These are phyloP conservation scores for Colletotrichum orbiculare DNA, from an alignment of 2,329 filamentous ascomycete genomes.

Conservation along the genomic window DNA sequence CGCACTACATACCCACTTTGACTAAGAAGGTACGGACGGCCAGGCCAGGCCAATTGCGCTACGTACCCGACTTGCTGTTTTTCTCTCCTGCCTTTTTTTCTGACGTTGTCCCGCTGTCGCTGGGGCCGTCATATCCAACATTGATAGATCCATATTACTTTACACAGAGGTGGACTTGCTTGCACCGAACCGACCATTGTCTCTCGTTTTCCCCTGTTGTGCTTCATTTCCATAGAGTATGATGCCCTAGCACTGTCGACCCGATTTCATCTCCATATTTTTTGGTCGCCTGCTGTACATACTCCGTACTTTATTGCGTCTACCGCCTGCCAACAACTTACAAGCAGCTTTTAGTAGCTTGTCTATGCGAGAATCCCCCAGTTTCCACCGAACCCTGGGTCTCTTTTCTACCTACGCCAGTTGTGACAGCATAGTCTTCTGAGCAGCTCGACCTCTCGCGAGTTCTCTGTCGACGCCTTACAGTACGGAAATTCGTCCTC, in stretches of 20 bases:
- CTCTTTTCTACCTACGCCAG: slow-evolving; percentile 11
- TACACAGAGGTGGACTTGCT: slow-evolving; percentile 19
- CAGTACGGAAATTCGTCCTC: slow-evolving; percentile 4
- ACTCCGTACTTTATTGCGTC: slow-evolving; percentile 9
- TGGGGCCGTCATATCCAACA: slow-evolving; percentile 33
- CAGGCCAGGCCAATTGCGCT: neutral
- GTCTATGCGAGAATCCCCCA: slow-evolving; percentile 7
- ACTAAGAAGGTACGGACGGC: neutral
- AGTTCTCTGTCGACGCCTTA: slow-evolving; percentile 12
- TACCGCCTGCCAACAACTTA: slow-evolving; percentile 7
- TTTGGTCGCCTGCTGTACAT: slow-evolving; percentile 13
- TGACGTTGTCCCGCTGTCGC: slow-evolving; percentile 37
- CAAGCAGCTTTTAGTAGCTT: slow-evolving; percentile 17
- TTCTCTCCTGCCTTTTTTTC: slow-evolving; percentile 27
- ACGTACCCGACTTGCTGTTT: slow-evolving; percentile 24
- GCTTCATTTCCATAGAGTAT: slow-evolving; percentile 31
- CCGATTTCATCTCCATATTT: slow-evolving; percentile 32
- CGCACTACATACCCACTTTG: no score
- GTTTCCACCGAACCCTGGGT: slow-evolving; percentile 12
- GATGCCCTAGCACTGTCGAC: slow-evolving; percentile 33
- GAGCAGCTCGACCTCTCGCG: slow-evolving; percentile 4
- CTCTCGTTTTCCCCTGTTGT: slow-evolving; percentile 31
- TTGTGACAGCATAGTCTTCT: neutral
- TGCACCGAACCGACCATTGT: slow-evolving; percentile 29
- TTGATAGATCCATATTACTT: slow-evolving; percentile 36